Conservation (phyloP, 1,284 basidiomycete species). For the Apiotrichum gamsii region DNA sequence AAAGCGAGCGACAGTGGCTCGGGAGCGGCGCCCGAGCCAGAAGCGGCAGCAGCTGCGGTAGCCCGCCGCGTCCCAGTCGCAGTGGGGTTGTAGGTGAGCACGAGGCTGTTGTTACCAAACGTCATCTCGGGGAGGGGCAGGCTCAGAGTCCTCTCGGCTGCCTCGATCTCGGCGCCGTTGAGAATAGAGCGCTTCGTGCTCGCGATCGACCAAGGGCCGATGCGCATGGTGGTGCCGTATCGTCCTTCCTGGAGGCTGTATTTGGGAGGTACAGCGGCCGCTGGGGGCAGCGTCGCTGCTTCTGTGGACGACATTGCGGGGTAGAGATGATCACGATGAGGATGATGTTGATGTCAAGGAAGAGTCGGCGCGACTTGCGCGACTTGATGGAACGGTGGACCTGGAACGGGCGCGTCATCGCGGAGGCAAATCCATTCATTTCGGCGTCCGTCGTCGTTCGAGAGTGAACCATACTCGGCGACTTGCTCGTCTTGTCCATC, state of each 20-base stretch:
- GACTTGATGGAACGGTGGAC: too few relatives aligned
- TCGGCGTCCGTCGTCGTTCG: too few relatives aligned
- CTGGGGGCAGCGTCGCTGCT: slow-evolving; percentile 1
- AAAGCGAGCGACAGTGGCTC: slow-evolving; percentile 62
- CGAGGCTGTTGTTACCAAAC: slow-evolving; percentile 78
- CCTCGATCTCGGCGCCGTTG: slow-evolving; percentile 51
- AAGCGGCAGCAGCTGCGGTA: slow-evolving; percentile 38
- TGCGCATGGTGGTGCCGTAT: slow-evolving; percentile 32
- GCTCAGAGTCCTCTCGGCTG: slow-evolving; percentile 60
- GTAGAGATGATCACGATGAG: too few relatives aligned
- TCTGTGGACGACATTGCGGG: too few relatives aligned
- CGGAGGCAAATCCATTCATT: too few relatives aligned
- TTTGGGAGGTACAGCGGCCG: slow-evolving; percentile 5
- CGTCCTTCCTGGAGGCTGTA: slow-evolving; percentile 18
- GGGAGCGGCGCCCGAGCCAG: too few relatives aligned
- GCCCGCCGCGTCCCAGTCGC: neutral
- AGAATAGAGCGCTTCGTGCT: slow-evolving; percentile 48
- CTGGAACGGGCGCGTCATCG: too few relatives aligned
- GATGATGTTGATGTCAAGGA: too few relatives aligned
- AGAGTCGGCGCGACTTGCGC: too few relatives aligned
- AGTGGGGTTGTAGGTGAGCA: slow-evolving; percentile 46
- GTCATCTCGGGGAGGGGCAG: slow-evolving; percentile 95
- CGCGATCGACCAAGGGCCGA: slow-evolving; percentile 45
- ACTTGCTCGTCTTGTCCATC: too few relatives aligned
- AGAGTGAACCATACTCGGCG: too few relatives aligned